Evolutionary conservation across 2,329 filamentous ascomycete genomes (phyloP), one percentile per base, ranked within the genome.

Genomic region (Zarea fungicola): DNA sequence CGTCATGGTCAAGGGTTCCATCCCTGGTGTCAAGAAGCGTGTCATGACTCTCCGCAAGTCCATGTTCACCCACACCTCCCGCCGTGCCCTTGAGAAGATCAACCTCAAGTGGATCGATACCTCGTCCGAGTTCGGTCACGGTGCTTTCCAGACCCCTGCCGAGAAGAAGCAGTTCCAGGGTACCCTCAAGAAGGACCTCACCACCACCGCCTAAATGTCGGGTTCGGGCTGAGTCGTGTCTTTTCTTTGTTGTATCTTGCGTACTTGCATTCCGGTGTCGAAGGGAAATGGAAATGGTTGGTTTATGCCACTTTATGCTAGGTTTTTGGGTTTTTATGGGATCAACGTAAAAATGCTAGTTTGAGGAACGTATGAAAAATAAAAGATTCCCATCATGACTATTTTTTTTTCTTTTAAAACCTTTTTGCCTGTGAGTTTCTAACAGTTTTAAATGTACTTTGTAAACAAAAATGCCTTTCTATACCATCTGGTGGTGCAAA

Each of bases 91-190:
- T 69, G 93, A 99, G 87, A 97, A 99, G 89, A 88, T 97, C 73
- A 89, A 92, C 70, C 88, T 99, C 80, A 99, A 99, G 80, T 99
- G 93, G 93, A 99, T 99, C 87, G 93, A 99, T 70, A 99, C 93
- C 65, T 96, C 91, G 56, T 96, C 91, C 79, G 95, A 99, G 83
- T 99, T 99, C 76, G 93, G 93, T 76, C 93, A 99, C 81, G 93
- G 93, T 84, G 92, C 90, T 68, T 99, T 95, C 89, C 93, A 99
- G 83, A 99, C 93, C 58, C 80, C 86, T 61, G 87, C 88, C 69
- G 93, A 99, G 87, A 99, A 99, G 90, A 89, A 87, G 79, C 84
- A 89, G 72, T 93, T 89, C 83, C 74, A 96, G 77, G 93, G 93
- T 79, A 95, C 90, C 52, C 89, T 99, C 88, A 99, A 99, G 90